A percentile compares a stretch with the other conserved stretches of the same genome.
Evolutionary conservation across 495 filamentous ascomycete genomes (phyloP).

Genomic region (Pseudoneurospora amorphoporcata): DNA sequence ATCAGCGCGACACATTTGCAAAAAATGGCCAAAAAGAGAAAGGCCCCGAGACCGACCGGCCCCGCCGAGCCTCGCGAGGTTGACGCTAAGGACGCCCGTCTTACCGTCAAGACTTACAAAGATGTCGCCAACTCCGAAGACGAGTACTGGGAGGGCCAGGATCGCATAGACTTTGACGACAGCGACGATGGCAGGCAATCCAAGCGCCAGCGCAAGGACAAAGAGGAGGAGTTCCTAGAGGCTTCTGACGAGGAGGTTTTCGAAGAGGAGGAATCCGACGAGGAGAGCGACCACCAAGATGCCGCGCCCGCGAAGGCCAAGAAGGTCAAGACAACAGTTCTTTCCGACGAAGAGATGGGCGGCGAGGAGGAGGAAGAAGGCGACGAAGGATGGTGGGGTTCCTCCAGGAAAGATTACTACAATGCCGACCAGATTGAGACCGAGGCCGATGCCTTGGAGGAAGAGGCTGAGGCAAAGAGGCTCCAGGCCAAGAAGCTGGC

Average conservation of each 20-base stretch:
- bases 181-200: constrained; percentile 66
- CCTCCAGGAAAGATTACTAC: constrained; percentile 84
- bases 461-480: constrained; percentile 79
- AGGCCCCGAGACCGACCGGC: constrained; percentile 43
- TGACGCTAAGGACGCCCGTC: constrained; percentile 42
- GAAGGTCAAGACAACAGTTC: constrained; percentile 15
- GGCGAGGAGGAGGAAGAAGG: constrained; percentile 56
- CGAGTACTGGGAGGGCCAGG: constrained; percentile 74
- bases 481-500: constrained; percentile 82
- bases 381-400: constrained; percentile 73
- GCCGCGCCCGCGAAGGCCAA: constrained; percentile 7
- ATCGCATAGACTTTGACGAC: constrained; percentile 77
- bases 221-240: constrained; percentile 50
- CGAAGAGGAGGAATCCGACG: constrained; percentile 44
- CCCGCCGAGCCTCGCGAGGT: constrained; percentile 37
- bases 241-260: constrained; percentile 80
- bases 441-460: constrained; percentile 81
- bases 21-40: constrained; percentile 75
- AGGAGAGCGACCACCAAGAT: constrained; percentile 18
- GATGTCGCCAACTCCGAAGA: constrained; percentile 89
- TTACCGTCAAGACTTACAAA: constrained; percentile 59
- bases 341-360: constrained; percentile 31
- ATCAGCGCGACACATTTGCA: background rate
- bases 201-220: constrained; percentile 59
- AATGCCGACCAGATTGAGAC: constrained; percentile 83